Base-by-base conservation (phyloP, 73 alveolate species). In the Paramecium tetraurelia region DNA sequence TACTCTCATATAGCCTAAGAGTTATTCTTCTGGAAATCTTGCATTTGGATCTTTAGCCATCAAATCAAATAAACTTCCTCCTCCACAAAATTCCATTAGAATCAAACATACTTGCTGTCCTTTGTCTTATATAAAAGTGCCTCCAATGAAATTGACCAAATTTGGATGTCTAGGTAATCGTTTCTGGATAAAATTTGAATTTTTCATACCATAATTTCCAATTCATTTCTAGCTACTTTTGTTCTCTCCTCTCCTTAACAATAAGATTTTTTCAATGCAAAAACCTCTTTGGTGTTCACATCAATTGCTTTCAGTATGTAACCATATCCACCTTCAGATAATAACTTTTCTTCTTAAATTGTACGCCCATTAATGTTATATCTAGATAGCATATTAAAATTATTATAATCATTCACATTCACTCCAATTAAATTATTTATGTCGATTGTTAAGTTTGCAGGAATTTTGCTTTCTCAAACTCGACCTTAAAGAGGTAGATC, bases 291-390 rank as follows among this genome's bases (percentile, higher is more conserved):
- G 1, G 93, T 86, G n/a, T 59, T 57, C 35, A 86, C 44, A 31
- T 86, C 89, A 21, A 38, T 41, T 35, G 87, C 93, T 63, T 59
- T 86, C 58, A 72, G 44, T 21, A 86, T 86, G 14, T 86, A 86
- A 1, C 93, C 93, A 40, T 63, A 86, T 16, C 88, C 93, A 35
- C 93, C 93, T 68, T 86, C 93, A 16, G 93, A 86, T 58, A 86
- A 72, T 33, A 86, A 21, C 50, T 86, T 86, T 86, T 86, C 93
- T 63, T 86, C 93, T 38, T 53, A 24, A 68, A 86, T 63, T 41
- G 38, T 41, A 57, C 93, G 48, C 27, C 84, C 46, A 68, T 31
- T 68, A 22, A 31, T 68, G 21, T 68, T 68, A 31, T 68, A 68
- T 27, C 84, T 68, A 33, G 50, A 68, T 68, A 68, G 84, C 46